Percentiles rank a stretch among this genome's conserved stretches.
Conservation (phyloP, 768 basidiomycete species). For the Coprinopsis marcescibilis region DNA sequence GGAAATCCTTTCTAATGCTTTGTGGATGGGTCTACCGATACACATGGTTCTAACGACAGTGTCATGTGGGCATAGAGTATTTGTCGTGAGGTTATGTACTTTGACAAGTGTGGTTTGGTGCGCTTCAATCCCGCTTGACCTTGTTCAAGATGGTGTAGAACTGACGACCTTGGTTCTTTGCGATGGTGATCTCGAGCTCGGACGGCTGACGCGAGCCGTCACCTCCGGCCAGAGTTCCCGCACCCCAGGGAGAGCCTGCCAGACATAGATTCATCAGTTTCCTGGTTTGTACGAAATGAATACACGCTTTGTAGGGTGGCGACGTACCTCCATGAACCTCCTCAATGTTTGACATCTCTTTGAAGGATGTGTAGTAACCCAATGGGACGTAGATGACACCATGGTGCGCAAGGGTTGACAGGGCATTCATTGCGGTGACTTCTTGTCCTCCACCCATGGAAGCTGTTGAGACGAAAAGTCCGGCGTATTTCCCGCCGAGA, state of each 20-base stretch:
- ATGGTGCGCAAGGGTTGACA: constrained; percentile 60
- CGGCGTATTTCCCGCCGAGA: constrained; percentile 63
- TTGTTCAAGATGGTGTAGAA: constrained; percentile 48
- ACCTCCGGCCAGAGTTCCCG: constrained; percentile 57
- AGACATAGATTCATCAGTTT: not conserved
- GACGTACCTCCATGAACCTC: constrained; percentile 60
- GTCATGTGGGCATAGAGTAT: not conserved
- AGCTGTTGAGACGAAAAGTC: constrained; percentile 63
- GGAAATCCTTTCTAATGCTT: too few relatives aligned
- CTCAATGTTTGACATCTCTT: constrained; percentile 30
- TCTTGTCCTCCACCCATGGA: constrained; percentile 70
- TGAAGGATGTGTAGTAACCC: constrained; percentile 26
- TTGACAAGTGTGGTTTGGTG: not conserved
- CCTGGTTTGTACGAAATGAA: not conserved
- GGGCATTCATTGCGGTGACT: constrained; percentile 35
- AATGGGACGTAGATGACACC: constrained; percentile 41
- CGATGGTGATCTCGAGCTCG: constrained; percentile 51
- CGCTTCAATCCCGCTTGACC: constrained; percentile 22
- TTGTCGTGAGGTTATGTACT: not conserved
- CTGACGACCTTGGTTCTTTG: constrained; percentile 47
- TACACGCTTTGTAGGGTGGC: too few relatives aligned
- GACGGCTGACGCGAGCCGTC: constrained; percentile 58
- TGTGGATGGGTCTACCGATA: not conserved
- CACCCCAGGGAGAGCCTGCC: constrained; percentile 76
- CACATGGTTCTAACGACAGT: not conserved